Evolutionary conservation across 176 grass and related monocot species (phyloP).

Genomic region (Calamus simplicifolius): DNA sequence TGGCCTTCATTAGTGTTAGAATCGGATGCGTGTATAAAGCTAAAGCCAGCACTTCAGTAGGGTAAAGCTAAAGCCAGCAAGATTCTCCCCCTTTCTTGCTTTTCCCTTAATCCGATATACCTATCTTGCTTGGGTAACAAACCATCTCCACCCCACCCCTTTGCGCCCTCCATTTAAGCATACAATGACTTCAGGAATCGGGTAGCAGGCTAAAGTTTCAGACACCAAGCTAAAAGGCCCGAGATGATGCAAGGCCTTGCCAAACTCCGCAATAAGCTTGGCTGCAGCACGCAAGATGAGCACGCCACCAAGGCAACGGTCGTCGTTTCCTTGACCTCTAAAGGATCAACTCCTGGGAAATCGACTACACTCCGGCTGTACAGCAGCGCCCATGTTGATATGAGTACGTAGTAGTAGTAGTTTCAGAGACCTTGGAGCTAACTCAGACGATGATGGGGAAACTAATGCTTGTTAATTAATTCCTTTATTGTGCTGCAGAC

Average conservation of each 20-base stretch:
- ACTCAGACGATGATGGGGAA: no score
- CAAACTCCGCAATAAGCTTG: conserved; percentile 26
- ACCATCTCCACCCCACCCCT: conserved; percentile 35
- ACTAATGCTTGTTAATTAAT: background rate
- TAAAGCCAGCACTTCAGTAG: conserved; percentile 39
- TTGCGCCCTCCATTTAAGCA: conserved; percentile 3
- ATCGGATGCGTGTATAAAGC: conserved; percentile 44
- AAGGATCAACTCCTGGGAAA: conserved; percentile 29
- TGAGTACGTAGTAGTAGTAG: conserved; percentile 21
- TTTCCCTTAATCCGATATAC: conserved; percentile 15
- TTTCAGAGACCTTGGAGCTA: no score
- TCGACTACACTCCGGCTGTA: conserved; percentile 54
- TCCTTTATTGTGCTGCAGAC: conserved; percentile 14
- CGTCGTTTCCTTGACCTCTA: conserved; percentile 34
- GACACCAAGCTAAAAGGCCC: background rate
- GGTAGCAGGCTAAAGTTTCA: background rate
- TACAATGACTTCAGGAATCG: no score
- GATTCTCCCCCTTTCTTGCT: conserved; percentile 19
- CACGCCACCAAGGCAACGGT: conserved; percentile 44
- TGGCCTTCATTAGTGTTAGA: background rate
- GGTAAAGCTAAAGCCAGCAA: conserved; percentile 40
- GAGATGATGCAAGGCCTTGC: conserved; percentile 17
- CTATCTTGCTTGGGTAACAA: conserved; percentile 38
- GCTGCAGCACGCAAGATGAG: background rate
- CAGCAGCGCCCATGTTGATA: conserved; percentile 65